phyloP scores from a whole-genome alignment of 2,329 filamentous ascomycete species.

The Emydomyces testavorans region DNA sequence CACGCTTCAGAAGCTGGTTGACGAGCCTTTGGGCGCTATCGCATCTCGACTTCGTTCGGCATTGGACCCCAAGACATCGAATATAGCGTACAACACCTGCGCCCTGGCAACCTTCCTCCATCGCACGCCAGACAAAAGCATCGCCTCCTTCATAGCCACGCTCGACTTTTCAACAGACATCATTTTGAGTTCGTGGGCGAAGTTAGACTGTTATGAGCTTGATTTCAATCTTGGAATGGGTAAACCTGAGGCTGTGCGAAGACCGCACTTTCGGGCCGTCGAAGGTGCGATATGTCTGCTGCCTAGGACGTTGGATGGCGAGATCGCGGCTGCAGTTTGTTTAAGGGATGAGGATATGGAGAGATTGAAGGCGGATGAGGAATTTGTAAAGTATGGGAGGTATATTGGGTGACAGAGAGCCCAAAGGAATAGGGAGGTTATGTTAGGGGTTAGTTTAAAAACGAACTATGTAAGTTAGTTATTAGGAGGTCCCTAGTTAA shows the following conservation, averaged over 20 bases:
- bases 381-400: conserved; percentile 30
- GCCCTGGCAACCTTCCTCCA: conserved; percentile 35
- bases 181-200: conserved; percentile 46
- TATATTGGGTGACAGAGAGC: background rate
- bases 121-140: conserved; percentile 27
- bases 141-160: conserved; percentile 27
- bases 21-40: conserved; percentile 26
- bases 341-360: conserved; percentile 41
- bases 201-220: conserved; percentile 35
- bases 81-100: conserved; percentile 29
- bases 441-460: no score
- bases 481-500: no score
- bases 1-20: conserved; percentile 23
- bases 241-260: conserved; percentile 37
- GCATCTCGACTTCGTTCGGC: conserved; percentile 33
- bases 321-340: conserved; percentile 37
- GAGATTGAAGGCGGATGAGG: conserved; percentile 33
- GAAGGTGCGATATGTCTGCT: conserved; percentile 44
- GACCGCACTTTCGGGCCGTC: conserved; percentile 38
- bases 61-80: conserved; percentile 30
- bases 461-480: no score
- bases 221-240: conserved; percentile 42
- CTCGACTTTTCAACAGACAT: conserved; percentile 36
- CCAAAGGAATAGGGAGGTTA: no score
- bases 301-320: conserved; percentile 36